phyloP scores from a whole-genome alignment of 1,284 basidiomycete genomes.

The Puccinia brachypodii region DNA sequence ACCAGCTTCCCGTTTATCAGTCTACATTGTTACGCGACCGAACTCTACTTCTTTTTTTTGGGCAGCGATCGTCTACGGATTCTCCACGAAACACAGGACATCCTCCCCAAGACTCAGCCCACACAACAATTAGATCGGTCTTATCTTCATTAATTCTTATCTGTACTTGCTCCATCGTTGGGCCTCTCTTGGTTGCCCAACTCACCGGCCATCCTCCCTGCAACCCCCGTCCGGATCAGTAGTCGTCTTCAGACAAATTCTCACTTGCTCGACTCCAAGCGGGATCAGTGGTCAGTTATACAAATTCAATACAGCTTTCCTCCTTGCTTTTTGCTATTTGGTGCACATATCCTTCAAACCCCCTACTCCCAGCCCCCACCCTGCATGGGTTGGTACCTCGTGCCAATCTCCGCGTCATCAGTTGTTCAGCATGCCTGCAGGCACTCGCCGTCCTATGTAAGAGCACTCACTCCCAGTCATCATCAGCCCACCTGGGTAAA shows the following conservation, averaged over 20 bases:
- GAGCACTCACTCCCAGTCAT: neutral
- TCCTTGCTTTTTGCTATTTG: neutral
- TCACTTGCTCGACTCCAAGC: conserved; percentile 5
- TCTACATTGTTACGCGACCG: neutral
- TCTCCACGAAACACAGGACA: neutral
- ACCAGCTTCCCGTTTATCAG: neutral
- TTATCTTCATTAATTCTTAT: neutral
- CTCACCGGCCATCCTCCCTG: neutral
- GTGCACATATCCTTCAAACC: neutral
- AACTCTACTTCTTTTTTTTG: neutral
- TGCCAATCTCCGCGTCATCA: neutral
- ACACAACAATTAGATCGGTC: neutral
- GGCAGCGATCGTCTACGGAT: neutral
- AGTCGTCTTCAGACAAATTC: neutral
- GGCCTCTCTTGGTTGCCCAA: neutral
- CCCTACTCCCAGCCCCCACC: neutral
- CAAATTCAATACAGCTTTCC: neutral
- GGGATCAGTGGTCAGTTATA: conserved; percentile 2
- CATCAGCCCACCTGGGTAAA: neutral
- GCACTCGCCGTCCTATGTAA: neutral
- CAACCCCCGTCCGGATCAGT: neutral
- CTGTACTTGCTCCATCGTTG: neutral
- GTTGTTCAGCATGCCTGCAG: neutral
- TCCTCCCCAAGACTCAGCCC: neutral
- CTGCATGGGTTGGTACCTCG: conserved; percentile 4